Evolutionary conservation across 2,329 filamentous ascomycete genomes (phyloP), one percentile per base, ranked within the genome.

Genomic region (Diplodia scrobiculata): DNA sequence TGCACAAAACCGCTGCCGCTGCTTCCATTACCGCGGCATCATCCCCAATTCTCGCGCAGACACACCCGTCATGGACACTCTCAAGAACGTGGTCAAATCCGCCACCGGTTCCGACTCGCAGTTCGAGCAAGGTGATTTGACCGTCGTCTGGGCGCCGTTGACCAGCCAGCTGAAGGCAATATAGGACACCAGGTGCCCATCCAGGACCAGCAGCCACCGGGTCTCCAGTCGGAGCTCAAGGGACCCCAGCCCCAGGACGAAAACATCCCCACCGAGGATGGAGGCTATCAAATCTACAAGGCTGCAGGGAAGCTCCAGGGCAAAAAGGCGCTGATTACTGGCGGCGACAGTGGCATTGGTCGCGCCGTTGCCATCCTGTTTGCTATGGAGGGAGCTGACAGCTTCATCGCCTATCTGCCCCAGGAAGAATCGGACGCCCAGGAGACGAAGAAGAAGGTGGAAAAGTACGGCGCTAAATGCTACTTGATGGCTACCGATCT

Each of bases 261-360:
- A 65, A 81, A 89, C 67, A 77, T 93, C 1, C 91, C 91, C 0
- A 88, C 86, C 5, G 83, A 85, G 19, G 85, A 89, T 67, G 88
- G 89, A 45, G 86, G 86, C 13, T 87, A 86, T 71, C 85, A 90
- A 72, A 84, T 84, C 55, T 94, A 95, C 80, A 87, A 88, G 73
- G 85, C 89, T 3, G 89, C 91, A 0, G 87, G 87, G 58, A 96
- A 95, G 79, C 85, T 95, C 6, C 78, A 86, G 72, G 90, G 87
- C 68, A 91, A 89, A 77, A 90, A 86, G 67, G 90, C 91, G 7
- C 78, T 95, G 67, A 94, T 95, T 72, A 94, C 91, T 0, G 91
- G 91, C 17, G 91, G 91, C 3, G 91, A 94, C 76, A 89, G 86
- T 6, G 91, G 91, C 1, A 94, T 95, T 69, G 90, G 91, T 6